Base-by-base conservation (phyloP, 208 protist genomes). In the Angomonas desouzai region DNA sequence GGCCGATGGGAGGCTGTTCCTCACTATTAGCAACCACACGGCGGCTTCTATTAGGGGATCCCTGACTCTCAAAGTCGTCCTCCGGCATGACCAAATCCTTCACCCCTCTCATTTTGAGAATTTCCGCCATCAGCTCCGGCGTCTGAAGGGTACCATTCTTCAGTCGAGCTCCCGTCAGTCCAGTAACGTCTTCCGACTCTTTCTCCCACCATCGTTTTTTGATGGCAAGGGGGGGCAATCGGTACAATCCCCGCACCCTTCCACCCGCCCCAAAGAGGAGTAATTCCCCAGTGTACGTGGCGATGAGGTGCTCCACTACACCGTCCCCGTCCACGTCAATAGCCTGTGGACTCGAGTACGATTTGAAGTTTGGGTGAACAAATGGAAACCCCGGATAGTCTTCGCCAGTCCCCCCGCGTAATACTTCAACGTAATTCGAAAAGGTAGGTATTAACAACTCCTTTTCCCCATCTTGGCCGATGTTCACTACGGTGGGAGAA, bases 301-400 rank as follows among this genome's bases (percentile, higher is more conserved):
- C 66, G 0, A 97, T 70, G 30, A 97, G 75, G 69, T 94, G 85
- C 34, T 96, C 89, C 23, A 79, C 87, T 28, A 71, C 70, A 2
- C 83, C 87, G 64, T 97, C 91, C 4, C 75, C 76, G 45, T 94
- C 77, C 20, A 96, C 74, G 66, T 97, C 90, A 16, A 92, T 78
- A 0, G 91, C 72, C 9, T 97, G 68, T 11, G 92, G 89, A 48
- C 77, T 91, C 3, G 89, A 69, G 48, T 93, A 85, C 1, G 90
- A 93, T 47, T 83, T 80, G 48, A 94, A 85, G 4, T 72, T 68
- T 0, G 80, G 74, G 28, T 93, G 82, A 25, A 85, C 74, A 58
- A 89, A 96, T 0, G 91, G 91, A 57, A 92, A 97, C 45, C 91
- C 90, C 2, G 68, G 72, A 11, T 91, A 59, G 66, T 91, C 76